Percentiles rank a stretch among this genome's conserved stretches.
These are phyloP conservation scores for Globisporangium barbulae DNA, from an alignment of 352 stramenopile genomes.

Conservation along the genomic window DNA sequence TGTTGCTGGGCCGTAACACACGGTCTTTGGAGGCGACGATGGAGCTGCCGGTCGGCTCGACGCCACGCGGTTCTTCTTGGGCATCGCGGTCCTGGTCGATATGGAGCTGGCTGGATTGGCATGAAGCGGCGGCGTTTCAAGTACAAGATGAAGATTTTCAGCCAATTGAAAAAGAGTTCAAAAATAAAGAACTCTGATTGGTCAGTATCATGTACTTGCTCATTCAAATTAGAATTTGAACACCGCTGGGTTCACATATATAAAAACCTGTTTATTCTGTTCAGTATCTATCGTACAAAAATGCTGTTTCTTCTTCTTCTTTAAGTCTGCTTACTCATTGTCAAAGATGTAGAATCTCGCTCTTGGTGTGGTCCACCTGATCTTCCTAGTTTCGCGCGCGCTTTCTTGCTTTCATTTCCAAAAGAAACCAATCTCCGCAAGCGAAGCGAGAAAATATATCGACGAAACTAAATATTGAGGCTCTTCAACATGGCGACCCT, in stretches of 20 bases:
- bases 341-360: not conserved
- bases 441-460: not conserved
- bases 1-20: not conserved
- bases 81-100: not conserved
- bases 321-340: not conserved
- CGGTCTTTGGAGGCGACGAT: not conserved
- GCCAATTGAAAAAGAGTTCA: not conserved
- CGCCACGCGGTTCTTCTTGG: slow-evolving; percentile 4
- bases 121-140: not conserved
- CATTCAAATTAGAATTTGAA: not conserved
- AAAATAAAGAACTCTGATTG: not conserved
- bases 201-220: not conserved
- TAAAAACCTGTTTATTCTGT: not conserved
- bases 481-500: not conserved
- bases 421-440: not conserved
- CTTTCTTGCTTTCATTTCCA: not conserved
- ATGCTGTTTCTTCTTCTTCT: too few species aligned
- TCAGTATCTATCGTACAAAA: too few species aligned
- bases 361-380: not conserved
- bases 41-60: too few species aligned
- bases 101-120: too few species aligned
- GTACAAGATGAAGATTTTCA: too few species aligned
- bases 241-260: not conserved
- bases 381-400: slow-evolving; percentile 1
- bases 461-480: not conserved